These are phyloP conservation scores for Phytophthora sp. DNA, from an alignment of 352 stramenopile species.

Conservation along the genomic window DNA sequence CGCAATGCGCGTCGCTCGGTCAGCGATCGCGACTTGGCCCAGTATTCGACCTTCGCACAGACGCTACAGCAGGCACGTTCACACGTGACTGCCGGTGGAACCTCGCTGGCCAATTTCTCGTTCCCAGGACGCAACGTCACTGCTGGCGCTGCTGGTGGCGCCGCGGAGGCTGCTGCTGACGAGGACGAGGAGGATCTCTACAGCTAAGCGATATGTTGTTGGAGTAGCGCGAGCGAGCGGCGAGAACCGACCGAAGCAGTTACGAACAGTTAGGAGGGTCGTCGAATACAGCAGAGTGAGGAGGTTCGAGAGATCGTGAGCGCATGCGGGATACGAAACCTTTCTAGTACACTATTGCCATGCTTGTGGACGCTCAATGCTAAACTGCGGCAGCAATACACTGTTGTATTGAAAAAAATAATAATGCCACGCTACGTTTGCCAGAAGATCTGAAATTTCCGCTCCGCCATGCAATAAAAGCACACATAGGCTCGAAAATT, in stretches of 20 bases:
- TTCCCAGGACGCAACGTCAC: slow-evolving; percentile 90
- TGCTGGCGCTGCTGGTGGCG: slow-evolving; percentile 47
- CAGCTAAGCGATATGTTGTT: slow-evolving; percentile 77
- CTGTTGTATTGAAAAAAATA: too few species aligned
- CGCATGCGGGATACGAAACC: slow-evolving; percentile 20
- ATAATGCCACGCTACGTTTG: too few species aligned
- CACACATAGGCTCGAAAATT: too few species aligned
- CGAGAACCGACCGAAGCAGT: slow-evolving; percentile 28
- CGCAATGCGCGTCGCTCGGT: slow-evolving; percentile 97
- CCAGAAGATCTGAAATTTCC: too few species aligned
- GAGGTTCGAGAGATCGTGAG: slow-evolving; percentile 22
- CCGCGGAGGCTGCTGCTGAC: slow-evolving; percentile 83
- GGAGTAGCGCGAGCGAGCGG: slow-evolving; percentile 12
- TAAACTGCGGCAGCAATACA: not conserved
- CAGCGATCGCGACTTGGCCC: slow-evolving; percentile 97
- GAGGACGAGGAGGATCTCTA: slow-evolving; percentile 99
- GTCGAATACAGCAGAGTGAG: slow-evolving; percentile 23
- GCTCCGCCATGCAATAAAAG: too few species aligned
- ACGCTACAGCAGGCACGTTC: slow-evolving; percentile 96
- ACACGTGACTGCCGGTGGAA: slow-evolving; percentile 92
- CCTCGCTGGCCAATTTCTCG: slow-evolving; percentile 96
- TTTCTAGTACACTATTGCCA: slow-evolving; percentile 43
- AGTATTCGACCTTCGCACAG: slow-evolving; percentile 88
- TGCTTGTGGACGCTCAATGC: slow-evolving; percentile 26
- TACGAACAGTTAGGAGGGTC: slow-evolving; percentile 5